A percentile compares a stretch with the other conserved stretches of the same genome.
Conservation (phyloP, 495 filamentous ascomycete genomes). For the Hypoxylon crocopeplum region DNA sequence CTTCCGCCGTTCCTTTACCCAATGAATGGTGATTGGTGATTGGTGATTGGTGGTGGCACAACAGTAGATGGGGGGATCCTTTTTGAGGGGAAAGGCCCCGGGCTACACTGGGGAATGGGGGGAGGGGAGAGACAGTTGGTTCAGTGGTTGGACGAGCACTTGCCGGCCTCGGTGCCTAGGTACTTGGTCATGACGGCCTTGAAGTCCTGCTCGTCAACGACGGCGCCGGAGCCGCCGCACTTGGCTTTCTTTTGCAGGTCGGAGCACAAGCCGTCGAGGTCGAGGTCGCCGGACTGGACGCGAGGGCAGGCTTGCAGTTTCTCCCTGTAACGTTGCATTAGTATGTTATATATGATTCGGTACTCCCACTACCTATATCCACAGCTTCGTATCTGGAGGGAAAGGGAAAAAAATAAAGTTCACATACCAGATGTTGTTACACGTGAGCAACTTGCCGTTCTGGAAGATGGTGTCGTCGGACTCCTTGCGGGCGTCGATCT, state of each 20-base stretch:
- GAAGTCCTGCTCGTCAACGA: constrained; percentile 89
- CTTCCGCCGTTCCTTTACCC: constrained; percentile 28
- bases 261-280: constrained; percentile 90
- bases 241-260: constrained; percentile 96
- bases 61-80: no score
- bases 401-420: background rate
- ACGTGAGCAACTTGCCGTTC: constrained; percentile 72
- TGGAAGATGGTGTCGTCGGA: constrained; percentile 69
- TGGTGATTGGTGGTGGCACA: constrained; percentile 33
- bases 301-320: constrained; percentile 85
- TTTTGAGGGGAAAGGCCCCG: no score
- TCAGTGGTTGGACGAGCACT: constrained; percentile 19
- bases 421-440: constrained; percentile 90
- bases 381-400: no score
- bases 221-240: constrained; percentile 91
- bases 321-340: constrained; percentile 66
- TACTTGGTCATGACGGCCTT: constrained; percentile 75
- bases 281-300: constrained; percentile 85
- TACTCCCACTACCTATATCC: no score
- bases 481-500: constrained; percentile 76
- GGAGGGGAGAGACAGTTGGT: no score
- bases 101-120: no score
- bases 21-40: constrained; percentile 23
- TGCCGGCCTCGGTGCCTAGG: constrained; percentile 36
- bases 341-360: no score